Evolutionary conservation across 805 yeast genomes (phyloP), one percentile per base, ranked within the genome.

Genomic region (Brettanomyces anomalus): DNA sequence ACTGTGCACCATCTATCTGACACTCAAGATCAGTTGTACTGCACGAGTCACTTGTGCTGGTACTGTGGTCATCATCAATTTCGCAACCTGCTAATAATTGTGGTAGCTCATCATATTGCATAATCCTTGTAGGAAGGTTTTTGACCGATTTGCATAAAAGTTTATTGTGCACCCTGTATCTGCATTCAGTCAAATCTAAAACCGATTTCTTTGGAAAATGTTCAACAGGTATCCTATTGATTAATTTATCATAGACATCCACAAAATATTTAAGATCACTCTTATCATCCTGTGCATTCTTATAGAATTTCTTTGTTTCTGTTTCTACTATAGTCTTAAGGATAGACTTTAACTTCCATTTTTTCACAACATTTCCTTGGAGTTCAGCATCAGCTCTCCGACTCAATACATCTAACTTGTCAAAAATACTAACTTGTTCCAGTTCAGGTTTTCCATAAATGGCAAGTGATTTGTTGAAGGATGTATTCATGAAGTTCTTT

Each of bases 131-230:
- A 5, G 35, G 10, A 24, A 24, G 3, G 28, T 11, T 24, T 24
- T 24, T 24, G 28, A 24, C 28, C 6, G 28, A 24, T 24, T 45
- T 43, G 13, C 14, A 16, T 4, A 81, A 57, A 37, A 85, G 54
- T 45, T 84, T 65, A 45, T 71, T 78, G 46, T 89, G 66, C 74
- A 77, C 81, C 48, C 90, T 63, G 50, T 80, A 78, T 24, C 70
- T 65, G 30, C 85, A 84, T 55, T 86, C 95, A 40, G 81, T 76
- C 26, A 73, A 71, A 54, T 85, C 94, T 8, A 85, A 59, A 2
- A 68, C 57, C 72, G 79, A 80, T 5, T 47, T 54, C 4, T 48
- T 43, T 2, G 50, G 49, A 16, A 49, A 45, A 1, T 46, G 46
- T 2, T 52, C 54, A 15, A 46, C 33, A 2, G 58, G 55, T 2